A percentile compares a stretch with the other conserved stretches of the same genome.
Evolutionary conservation across 2,329 filamentous ascomycete species (phyloP).

Genomic region (Fusarium sp.): DNA sequence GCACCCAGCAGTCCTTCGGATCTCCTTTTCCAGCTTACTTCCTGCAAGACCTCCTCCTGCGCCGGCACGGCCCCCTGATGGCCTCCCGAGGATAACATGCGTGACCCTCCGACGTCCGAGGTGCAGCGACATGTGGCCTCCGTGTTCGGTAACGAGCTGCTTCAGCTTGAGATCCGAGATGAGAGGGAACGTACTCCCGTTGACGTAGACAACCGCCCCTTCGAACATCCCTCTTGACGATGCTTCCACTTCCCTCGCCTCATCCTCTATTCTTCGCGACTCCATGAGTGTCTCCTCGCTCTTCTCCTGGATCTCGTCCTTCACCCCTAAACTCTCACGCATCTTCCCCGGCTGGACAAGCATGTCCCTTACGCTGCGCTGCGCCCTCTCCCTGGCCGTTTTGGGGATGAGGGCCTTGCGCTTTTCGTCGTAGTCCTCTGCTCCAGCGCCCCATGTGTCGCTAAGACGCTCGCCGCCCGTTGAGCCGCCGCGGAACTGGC

Average conservation of each 20-base stretch:
- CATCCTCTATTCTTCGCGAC: conserved; percentile 62
- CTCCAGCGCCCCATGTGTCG: conserved; percentile 75
- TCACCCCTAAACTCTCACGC: conserved; percentile 47
- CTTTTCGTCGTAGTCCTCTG: conserved; percentile 65
- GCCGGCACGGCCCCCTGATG: conserved; percentile 61
- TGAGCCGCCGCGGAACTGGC: conserved; percentile 74
- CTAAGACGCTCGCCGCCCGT: conserved; percentile 70
- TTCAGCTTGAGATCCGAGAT: conserved; percentile 91
- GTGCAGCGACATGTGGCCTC: conserved; percentile 77
- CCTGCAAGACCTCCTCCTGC: conserved; percentile 82
- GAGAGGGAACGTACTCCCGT: conserved; percentile 84
- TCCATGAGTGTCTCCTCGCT: conserved; percentile 45
- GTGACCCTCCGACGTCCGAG: conserved; percentile 82
- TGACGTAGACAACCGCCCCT: conserved; percentile 83
- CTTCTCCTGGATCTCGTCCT: conserved; percentile 15
- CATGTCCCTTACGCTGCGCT: conserved; percentile 67
- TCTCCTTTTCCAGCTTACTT: conserved; percentile 85
- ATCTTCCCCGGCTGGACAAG: conserved; percentile 62
- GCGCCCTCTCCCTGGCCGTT: conserved; percentile 56
- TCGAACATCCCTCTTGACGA: conserved; percentile 69
- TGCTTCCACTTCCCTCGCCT: conserved; percentile 57
- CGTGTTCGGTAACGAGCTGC: conserved; percentile 79
- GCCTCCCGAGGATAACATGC: conserved; percentile 83
- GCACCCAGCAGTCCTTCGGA: conserved; percentile 74
- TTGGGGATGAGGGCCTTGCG: conserved; percentile 60